Base-by-base conservation (phyloP, 352 stramenopile species). In the Globisporangium middletonii region DNA sequence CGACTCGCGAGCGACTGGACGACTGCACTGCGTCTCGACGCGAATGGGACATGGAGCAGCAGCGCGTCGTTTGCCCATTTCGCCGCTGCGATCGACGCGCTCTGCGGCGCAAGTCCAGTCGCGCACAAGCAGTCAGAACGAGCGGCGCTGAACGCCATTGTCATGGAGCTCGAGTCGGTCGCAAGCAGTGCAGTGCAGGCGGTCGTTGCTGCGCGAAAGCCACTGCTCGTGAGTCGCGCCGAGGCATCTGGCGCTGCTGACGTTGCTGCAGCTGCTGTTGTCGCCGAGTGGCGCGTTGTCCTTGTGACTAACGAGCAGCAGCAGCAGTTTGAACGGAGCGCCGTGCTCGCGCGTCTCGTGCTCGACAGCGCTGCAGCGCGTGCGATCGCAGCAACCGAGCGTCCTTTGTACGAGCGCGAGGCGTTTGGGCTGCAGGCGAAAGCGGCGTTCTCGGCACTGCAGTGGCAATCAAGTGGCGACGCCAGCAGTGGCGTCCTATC, bases 351-450 rank as follows among this genome's bases (percentile, higher is more conserved):
- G 28, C 28, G 46, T 18, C 46, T 65, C 15, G 27, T 64, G 16
- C 59, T 64, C 18, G 52, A 60, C 35, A 33, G 26, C 13, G 52
- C 15, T 2, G 43, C 37, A 2, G 15, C 16, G 1, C 2, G 4
- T n/a, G 76, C 47, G 48, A 79, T 15, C 44, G 78, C 30, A 4
- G 50, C 30, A 7, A 37, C 43, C 13, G 35, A 66, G 48, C 48
- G 65, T 11, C 26, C 30, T 0, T 13, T 7, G 11, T 42, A 53
- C 47, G 50, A 70, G 30, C 37, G 48, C 18, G 37, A 46, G 38
- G 57, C 62, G 44, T 88, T 92, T 62, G 82, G 77, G 8, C 64
- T 87, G 19, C 68, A 69, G 15, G 61, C 77, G 13, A 89, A 89
- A 38, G 75, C 77, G 7, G 61, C 86, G 28, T 77, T 72, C 59